These are phyloP conservation scores for Hypholoma fasciculare DNA, from an alignment of 768 basidiomycete species.

Conservation along the genomic window DNA sequence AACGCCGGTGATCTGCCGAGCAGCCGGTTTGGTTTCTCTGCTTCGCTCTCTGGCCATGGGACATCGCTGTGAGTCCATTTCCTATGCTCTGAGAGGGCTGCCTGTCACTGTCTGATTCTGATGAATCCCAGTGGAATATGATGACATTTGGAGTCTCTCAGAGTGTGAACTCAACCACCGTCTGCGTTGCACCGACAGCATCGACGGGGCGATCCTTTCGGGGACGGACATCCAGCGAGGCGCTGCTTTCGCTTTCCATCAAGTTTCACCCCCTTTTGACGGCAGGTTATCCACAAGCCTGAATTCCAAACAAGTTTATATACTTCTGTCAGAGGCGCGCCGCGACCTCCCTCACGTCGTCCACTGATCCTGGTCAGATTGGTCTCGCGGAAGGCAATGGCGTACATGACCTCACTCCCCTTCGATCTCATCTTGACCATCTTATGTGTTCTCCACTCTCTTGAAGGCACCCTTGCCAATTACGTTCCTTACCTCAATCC, in stretches of 20 bases:
- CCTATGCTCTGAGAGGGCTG: too few species aligned
- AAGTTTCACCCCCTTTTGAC: slow-evolving; percentile 5
- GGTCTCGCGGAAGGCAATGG: not conserved
- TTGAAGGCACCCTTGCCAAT: slow-evolving; percentile 19
- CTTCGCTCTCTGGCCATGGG: not conserved
- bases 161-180: too few species aligned
- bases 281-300: not conserved
- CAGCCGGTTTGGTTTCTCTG: not conserved
- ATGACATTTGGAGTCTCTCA: too few species aligned
- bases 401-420: not conserved
- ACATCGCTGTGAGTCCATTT: too few species aligned
- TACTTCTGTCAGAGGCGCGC: not conserved
- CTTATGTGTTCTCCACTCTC: slow-evolving; percentile 9
- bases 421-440: not conserved
- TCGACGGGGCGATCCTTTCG: not conserved
- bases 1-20: not conserved
- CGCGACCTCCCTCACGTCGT: not conserved
- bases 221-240: not conserved
- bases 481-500: slow-evolving; percentile 25
- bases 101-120: too few species aligned
- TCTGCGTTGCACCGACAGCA: not conserved
- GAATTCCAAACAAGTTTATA: slow-evolving; percentile 1
- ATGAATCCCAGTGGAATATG: too few species aligned
- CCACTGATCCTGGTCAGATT: slow-evolving; percentile 1
- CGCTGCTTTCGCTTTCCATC: slow-evolving; percentile 4